phyloP scores from a whole-genome alignment of 2,329 filamentous ascomycete genomes.

The Pestalotiopsis sp. region DNA sequence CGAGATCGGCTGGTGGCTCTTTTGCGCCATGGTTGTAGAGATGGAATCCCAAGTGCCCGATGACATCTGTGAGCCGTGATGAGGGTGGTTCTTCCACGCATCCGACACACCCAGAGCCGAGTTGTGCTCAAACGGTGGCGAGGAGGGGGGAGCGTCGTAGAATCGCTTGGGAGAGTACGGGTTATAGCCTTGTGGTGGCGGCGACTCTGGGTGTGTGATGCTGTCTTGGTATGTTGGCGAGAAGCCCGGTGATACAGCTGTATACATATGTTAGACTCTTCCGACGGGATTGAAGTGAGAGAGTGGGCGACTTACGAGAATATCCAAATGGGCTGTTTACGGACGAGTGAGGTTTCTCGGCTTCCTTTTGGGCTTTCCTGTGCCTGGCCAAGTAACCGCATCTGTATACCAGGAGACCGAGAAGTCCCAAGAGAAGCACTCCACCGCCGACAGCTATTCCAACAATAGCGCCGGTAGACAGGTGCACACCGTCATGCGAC shows the following conservation, averaged over 20 bases:
- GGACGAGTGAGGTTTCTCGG: background rate
- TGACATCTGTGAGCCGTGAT: background rate
- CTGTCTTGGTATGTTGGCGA: background rate
- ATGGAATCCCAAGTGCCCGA: background rate
- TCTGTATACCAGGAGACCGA: background rate
- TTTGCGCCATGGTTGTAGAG: background rate
- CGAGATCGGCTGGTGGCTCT: background rate
- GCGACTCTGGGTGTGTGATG: background rate
- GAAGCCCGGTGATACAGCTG: background rate
- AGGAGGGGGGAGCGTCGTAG: background rate
- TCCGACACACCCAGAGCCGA: background rate
- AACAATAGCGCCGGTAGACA: slow-evolving; percentile 33
- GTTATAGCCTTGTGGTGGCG: background rate
- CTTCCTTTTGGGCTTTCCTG: background rate
- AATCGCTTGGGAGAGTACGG: background rate
- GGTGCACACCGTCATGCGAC: background rate
- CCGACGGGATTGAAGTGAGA: background rate
- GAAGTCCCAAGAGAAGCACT: background rate
- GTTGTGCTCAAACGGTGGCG: background rate
- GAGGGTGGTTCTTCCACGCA: background rate
- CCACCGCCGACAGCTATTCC: slow-evolving; percentile 26
- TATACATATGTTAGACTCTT: background rate
- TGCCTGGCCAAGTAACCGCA: background rate
- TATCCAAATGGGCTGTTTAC: background rate
- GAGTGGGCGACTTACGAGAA: background rate